Conservation (phyloP, 75 land plant genomes). For the Cryptomeria japonica region DNA sequence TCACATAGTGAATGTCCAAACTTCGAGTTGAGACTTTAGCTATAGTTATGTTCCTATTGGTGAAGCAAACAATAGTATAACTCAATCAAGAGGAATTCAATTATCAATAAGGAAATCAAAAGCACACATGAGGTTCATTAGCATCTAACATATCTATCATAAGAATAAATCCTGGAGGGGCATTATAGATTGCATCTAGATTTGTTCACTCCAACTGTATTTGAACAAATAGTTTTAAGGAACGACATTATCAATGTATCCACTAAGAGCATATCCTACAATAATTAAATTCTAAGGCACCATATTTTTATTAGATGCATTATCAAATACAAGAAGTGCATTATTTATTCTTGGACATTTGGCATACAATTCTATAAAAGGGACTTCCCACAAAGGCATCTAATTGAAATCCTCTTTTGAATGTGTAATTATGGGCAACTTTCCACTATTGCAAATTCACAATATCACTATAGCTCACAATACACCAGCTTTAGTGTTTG, state of each 20-base stretch:
- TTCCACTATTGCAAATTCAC: background rate
- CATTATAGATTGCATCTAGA: slow-evolving; percentile 4
- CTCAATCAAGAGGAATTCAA: no score
- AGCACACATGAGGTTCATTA: no score
- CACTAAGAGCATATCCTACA: slow-evolving; percentile 13
- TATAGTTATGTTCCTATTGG: no score
- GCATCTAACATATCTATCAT: no score
- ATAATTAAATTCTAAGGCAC: slow-evolving; percentile 4
- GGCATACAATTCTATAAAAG: slow-evolving; percentile 11
- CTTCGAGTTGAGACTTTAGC: no score
- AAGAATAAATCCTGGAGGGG: no score
- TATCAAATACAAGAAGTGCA: slow-evolving; percentile 4
- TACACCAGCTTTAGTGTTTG: slow-evolving; percentile 19
- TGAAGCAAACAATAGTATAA: no score
- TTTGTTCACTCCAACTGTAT: slow-evolving; percentile 1
- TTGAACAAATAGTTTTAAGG: slow-evolving; percentile 4
- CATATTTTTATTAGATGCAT: slow-evolving; percentile 8
- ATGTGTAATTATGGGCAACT: slow-evolving; percentile 27
- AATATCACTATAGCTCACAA: slow-evolving; percentile 43
- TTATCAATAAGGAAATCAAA: no score
- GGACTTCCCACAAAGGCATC: slow-evolving; percentile 6
- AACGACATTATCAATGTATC: background rate
- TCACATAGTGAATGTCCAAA: no score
- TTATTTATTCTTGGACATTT: background rate
- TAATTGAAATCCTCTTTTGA: slow-evolving; percentile 24